Evolutionary conservation across 768 basidiomycete species (phyloP).

Genomic region (Boletales sp.): DNA sequence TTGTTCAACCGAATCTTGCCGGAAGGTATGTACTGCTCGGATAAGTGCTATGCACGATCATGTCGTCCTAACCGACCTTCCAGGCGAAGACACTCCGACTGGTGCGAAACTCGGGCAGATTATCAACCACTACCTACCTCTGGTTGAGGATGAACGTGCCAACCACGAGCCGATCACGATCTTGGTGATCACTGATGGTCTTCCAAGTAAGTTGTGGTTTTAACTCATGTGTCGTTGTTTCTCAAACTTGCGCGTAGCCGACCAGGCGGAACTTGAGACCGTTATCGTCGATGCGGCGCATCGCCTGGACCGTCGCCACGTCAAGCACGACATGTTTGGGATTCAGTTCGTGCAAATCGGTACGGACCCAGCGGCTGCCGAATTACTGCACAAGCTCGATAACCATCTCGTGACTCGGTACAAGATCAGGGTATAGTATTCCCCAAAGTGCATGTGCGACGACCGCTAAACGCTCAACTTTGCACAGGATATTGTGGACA

Average conservation of each 20-base stretch:
- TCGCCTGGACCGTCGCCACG: constrained; percentile 34
- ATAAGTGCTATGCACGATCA: not conserved
- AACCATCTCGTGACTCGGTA: constrained; percentile 32
- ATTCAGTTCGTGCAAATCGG: constrained; percentile 49
- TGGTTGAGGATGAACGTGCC: constrained; percentile 25
- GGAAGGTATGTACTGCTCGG: constrained; percentile 12
- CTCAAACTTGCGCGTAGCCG: constrained; percentile 17
- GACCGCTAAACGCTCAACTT: not conserved
- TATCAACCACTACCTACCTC: constrained; percentile 34
- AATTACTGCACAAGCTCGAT: constrained; percentile 38
- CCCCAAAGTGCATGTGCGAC: not conserved
- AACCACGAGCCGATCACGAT: constrained; percentile 35
- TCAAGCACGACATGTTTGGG: constrained; percentile 39
- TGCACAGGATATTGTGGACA: constrained; percentile 45
- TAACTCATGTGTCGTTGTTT: not conserved
- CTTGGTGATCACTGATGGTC: constrained; percentile 38
- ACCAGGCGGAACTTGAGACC: constrained; percentile 22
- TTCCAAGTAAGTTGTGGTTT: constrained; percentile 33
- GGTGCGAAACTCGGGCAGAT: constrained; percentile 37
- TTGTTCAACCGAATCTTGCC: constrained; percentile 26
- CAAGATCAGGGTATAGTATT: constrained; percentile 27
- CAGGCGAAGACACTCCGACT: constrained; percentile 36
- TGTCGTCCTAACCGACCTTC: not conserved
- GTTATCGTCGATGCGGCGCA: constrained; percentile 37
- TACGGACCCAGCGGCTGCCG: constrained; percentile 33